A percentile compares a stretch with the other conserved stretches of the same genome.
phyloP scores from a whole-genome alignment of 1,284 basidiomycete species.

The Ustilago curta region DNA sequence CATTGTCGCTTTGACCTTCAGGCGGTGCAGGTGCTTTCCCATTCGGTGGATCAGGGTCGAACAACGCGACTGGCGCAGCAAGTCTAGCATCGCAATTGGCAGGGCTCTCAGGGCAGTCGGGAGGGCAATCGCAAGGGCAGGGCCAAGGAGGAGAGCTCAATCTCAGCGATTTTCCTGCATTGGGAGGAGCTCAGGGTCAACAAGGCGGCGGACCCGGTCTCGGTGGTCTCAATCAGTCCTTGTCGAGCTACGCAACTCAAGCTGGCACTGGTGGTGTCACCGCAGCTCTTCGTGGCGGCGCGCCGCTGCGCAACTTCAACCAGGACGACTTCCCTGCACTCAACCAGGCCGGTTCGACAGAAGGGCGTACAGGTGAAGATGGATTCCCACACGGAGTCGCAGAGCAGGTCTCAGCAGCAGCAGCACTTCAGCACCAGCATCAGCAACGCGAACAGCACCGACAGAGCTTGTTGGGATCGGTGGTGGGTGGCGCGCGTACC shows the following conservation, averaged over 20 bases:
- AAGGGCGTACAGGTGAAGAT: conserved; percentile 40
- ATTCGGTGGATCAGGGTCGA: conserved; percentile 54
- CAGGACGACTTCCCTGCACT: conserved; percentile 68
- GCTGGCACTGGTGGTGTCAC: conserved; percentile 49
- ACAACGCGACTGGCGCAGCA: conserved; percentile 48
- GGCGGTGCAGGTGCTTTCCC: conserved; percentile 48
- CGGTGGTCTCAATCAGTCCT: conserved; percentile 30
- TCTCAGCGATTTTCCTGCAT: conserved; percentile 59
- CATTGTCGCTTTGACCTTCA: conserved; percentile 8
- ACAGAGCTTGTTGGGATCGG: conserved; percentile 48
- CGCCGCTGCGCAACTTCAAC: conserved; percentile 52
- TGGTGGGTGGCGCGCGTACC: conserved; percentile 38
- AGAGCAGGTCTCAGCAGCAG: conserved; percentile 63
- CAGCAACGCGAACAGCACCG: conserved; percentile 59
- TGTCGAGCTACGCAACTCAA: conserved; percentile 62
- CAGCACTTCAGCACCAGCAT: conserved; percentile 62
- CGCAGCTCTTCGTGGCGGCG: conserved; percentile 40
- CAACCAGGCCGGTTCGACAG: conserved; percentile 44
- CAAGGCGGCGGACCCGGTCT: conserved; percentile 49
- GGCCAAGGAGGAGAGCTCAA: conserved; percentile 54
- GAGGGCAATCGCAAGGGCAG: conserved; percentile 43
- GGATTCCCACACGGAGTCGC: conserved; percentile 47
- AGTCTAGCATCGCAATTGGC: conserved; percentile 48
- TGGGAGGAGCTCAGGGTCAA: conserved; percentile 48
- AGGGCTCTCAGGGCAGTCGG: conserved; percentile 41